phyloP scores from a whole-genome alignment of 768 basidiomycete genomes.

The Pleurotus tuoliensis region DNA sequence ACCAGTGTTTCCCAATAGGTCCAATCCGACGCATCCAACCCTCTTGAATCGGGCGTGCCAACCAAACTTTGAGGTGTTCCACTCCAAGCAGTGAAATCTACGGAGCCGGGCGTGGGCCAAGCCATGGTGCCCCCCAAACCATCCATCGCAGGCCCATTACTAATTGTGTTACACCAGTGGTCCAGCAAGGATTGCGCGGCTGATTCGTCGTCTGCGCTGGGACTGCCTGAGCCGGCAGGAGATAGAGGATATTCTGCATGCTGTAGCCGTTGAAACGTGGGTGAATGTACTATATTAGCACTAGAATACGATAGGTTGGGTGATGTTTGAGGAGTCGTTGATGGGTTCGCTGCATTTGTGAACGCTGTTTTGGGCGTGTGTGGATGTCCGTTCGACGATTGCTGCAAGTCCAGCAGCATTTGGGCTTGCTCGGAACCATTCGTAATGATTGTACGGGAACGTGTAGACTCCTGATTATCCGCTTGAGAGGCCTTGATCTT shows the following conservation, averaged over 20 bases:
- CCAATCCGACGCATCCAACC: constrained; percentile 66
- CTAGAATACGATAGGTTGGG: constrained; percentile 17
- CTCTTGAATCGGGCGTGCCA: constrained; percentile 38
- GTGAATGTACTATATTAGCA: constrained; percentile 37
- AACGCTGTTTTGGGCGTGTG: constrained; percentile 15
- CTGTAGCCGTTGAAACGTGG: constrained; percentile 60
- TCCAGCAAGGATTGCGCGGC: constrained; percentile 76
- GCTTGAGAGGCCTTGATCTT: constrained; percentile 63
- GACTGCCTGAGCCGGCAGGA: constrained; percentile 66
- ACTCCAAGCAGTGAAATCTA: constrained; percentile 59
- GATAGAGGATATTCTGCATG: constrained; percentile 45
- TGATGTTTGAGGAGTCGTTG: constrained; percentile 26
- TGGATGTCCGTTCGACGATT: constrained; percentile 22
- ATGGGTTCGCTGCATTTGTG: neutral
- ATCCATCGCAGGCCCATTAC: constrained; percentile 53
- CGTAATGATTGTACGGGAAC: constrained; percentile 10
- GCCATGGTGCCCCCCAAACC: constrained; percentile 45
- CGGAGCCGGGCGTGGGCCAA: constrained; percentile 57
- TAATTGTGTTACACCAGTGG: constrained; percentile 83
- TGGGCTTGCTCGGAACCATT: constrained; percentile 41
- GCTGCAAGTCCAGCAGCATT: constrained; percentile 44
- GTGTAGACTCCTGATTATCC: constrained; percentile 27
- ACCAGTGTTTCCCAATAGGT: constrained; percentile 80
- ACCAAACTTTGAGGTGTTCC: constrained; percentile 35
- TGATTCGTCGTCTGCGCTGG: constrained; percentile 68